Evolutionary conservation across 2,329 filamentous ascomycete genomes (phyloP).

Genomic region (Acarospora socialis): DNA sequence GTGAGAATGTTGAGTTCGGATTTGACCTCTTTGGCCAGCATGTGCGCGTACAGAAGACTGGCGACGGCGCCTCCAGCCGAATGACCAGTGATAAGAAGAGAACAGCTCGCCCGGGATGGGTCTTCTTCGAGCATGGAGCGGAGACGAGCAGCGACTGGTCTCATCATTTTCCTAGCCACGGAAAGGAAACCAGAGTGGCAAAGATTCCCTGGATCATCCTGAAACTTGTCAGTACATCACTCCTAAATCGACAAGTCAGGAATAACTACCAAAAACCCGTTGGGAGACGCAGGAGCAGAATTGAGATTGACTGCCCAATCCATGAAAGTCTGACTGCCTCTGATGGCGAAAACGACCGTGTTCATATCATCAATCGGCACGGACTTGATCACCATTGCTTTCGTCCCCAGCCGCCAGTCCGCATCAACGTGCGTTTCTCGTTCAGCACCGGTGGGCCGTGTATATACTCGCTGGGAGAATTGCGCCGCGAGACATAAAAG

Average conservation of each 20-base stretch:
- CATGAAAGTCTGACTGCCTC: constrained; percentile 64
- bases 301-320: constrained; percentile 81
- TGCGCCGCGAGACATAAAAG: constrained; percentile 65
- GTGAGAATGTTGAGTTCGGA: constrained; percentile 59
- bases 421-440: constrained; percentile 55
- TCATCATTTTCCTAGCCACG: constrained; percentile 61
- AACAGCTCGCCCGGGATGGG: constrained; percentile 49
- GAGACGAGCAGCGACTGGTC: constrained; percentile 56
- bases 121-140: constrained; percentile 58
- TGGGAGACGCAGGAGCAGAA: constrained; percentile 49
- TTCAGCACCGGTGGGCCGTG: constrained; percentile 47
- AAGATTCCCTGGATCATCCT: constrained; percentile 59
- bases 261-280: constrained; percentile 45
- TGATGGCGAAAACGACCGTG: constrained; percentile 70
- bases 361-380: constrained; percentile 64
- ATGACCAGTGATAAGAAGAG: constrained; percentile 71
- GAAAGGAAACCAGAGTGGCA: constrained; percentile 71
- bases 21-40: constrained; percentile 45
- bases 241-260: constrained; percentile 4
- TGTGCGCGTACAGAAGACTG: constrained; percentile 65
- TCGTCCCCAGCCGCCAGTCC: constrained; percentile 60
- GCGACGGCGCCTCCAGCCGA: constrained; percentile 77
- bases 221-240: constrained; percentile 5
- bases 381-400: constrained; percentile 74
- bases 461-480: constrained; percentile 64